phyloP scores from a whole-genome alignment of 139 green algal genomes.

The Picocystis salinarum region DNA sequence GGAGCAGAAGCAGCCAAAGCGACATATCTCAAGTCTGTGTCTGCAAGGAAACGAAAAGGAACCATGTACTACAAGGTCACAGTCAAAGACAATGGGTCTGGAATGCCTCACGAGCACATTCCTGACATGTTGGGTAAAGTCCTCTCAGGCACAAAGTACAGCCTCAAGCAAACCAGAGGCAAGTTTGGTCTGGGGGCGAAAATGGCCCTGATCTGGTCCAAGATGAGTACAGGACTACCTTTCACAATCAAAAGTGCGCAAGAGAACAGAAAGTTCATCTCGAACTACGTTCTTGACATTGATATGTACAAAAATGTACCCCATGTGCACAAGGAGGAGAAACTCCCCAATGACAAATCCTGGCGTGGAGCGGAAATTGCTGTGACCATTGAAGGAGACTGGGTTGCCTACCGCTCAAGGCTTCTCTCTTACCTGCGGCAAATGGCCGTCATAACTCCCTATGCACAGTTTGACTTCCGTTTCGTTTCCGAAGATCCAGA shows the following conservation, averaged over 20 bases:
- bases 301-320: conserved; percentile 91
- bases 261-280: conserved; percentile 23
- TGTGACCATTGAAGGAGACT: conserved; percentile 82
- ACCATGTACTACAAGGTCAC: conserved; percentile 6
- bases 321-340: conserved; percentile 56
- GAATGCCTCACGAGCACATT: conserved; percentile 87
- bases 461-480: conserved; percentile 66
- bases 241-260: conserved; percentile 57
- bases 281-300: conserved; percentile 75
- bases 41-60: conserved; percentile 1
- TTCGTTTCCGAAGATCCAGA: conserved; percentile 24
- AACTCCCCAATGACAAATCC: conserved; percentile 38
- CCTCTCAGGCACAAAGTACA: conserved; percentile 79
- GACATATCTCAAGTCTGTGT: neutral
- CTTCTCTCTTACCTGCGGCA: conserved; percentile 20
- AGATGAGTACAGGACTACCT: conserved; percentile 85
- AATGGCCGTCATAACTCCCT: conserved; percentile 93
- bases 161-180: conserved; percentile 77
- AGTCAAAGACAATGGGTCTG: conserved; percentile 75
- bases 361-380: conserved; percentile 69
- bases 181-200: conserved; percentile 96
- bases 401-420: conserved; percentile 31
- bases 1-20: neutral
- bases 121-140: conserved; percentile 84
- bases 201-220: conserved; percentile 94